Base-by-base conservation (phyloP, 352 stramenopile genomes). In the Nothophytophthora sp. region DNA sequence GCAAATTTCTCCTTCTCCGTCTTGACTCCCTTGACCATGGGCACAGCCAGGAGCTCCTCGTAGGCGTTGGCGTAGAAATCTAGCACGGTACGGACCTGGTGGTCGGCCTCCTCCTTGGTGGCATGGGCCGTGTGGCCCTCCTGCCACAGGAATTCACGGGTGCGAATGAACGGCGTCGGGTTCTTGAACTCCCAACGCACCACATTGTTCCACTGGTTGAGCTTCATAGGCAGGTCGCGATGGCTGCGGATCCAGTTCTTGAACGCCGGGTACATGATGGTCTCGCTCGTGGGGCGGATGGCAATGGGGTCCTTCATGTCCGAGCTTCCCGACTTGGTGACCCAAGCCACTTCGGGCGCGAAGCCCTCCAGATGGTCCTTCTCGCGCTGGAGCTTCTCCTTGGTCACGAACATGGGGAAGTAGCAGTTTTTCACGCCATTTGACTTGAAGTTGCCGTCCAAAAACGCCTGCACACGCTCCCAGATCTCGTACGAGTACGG, bases 151-250 rank as follows among this genome's bases (percentile, higher is more conserved):
- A 99, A 99, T 77, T 99, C 97, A 32, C 97, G 84, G 24, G 95
- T 99, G 44, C 97, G 88, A 25, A 99, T 92, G 64, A 99, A 99
- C 1, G 98, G 98, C 52, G 98, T 99, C 10, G 97, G 96, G 69
- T 93, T 93, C 63, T 95, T 95, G 63, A 99, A 99, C 73, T 99
- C 98, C 98, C 98, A 99, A 24, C 98, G 90, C 13, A 99, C 97
- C 13, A 99, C 97, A 67, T 99, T 99, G 64, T 96, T 98, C 98
- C 98, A 99, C 79, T 99, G 98, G 81, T 99, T 99, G 35, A 99
- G 81, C 73, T 98, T 98, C 54, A 99, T 81, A 9, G 98, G 98
- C 48, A 99, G 80, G 72, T 99, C 98, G 38, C 97, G 86, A 78
- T 99, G 97, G 47, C 73, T 97, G 47, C 96, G 86, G 68, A 99